These are phyloP conservation scores for Aphanomyces invadans DNA, from an alignment of 352 stramenopile species.

Conservation along the genomic window DNA sequence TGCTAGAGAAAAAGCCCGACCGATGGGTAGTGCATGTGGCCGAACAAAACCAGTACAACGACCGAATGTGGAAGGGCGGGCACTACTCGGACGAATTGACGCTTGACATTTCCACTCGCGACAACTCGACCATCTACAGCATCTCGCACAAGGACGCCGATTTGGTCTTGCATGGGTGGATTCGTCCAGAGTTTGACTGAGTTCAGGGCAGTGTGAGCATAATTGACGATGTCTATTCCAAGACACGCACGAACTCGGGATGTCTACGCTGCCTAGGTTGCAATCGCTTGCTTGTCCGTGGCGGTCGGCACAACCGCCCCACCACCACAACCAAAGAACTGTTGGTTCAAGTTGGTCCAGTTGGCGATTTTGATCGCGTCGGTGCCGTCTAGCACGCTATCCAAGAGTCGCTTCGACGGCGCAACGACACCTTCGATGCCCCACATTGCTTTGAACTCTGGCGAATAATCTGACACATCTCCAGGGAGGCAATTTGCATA, in stretches of 20 bases:
- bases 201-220: background rate
- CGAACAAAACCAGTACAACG: slow-evolving; percentile 22
- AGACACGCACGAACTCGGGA: no score
- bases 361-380: slow-evolving; percentile 11
- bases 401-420: slow-evolving; percentile 33
- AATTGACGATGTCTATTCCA: background rate
- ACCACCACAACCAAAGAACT: slow-evolving; percentile 18
- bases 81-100: slow-evolving; percentile 17
- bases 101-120: background rate
- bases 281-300: background rate
- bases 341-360: slow-evolving; percentile 17
- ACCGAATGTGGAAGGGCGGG: slow-evolving; percentile 5
- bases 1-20: background rate
- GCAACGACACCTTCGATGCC: slow-evolving; percentile 32
- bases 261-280: no score
- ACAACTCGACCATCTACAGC: slow-evolving; percentile 3
- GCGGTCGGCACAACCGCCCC: no score
- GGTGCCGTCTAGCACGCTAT: slow-evolving; percentile 30
- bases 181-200: background rate
- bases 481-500: slow-evolving; percentile 45
- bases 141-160: slow-evolving; percentile 15
- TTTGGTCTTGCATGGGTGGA: slow-evolving; percentile 18
- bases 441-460: slow-evolving; percentile 41
- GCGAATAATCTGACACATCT: slow-evolving; percentile 32
- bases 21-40: slow-evolving; percentile 15